These are phyloP conservation scores for Sporothrix schenckii DNA, from an alignment of 2,329 filamentous ascomycete genomes.

Conservation along the genomic window DNA sequence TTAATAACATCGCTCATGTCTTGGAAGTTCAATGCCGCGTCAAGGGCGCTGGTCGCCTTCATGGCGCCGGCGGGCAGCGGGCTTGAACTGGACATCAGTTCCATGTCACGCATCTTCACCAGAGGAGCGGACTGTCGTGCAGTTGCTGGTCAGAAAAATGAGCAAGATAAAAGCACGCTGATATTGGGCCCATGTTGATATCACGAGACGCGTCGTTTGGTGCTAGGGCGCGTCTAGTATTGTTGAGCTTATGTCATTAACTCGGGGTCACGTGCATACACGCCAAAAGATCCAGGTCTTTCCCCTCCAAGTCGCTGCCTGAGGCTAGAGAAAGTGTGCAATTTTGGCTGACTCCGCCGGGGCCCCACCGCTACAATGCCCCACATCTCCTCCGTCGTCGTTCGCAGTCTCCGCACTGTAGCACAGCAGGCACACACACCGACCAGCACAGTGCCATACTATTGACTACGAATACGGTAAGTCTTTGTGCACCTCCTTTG, in stretches of 20 bases:
- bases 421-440: not conserved
- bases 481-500: conserved; percentile 1
- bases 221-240: not conserved
- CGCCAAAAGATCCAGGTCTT: not conserved
- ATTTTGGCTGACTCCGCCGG: conserved; percentile 20
- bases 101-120: not conserved
- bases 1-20: not conserved
- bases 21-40: not conserved
- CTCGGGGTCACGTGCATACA: conserved; percentile 4
- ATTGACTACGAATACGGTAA: no score
- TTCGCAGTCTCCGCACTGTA: conserved; percentile 12
- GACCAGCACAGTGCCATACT: conserved; percentile 17
- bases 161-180: not conserved
- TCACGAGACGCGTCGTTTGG: conserved; percentile 19
- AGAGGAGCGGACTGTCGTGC: not conserved
- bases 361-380: conserved; percentile 31
- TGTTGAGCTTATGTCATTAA: conserved; percentile 10
- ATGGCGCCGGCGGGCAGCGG: not conserved
- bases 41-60: not conserved
- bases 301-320: conserved; percentile 25
- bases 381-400: conserved; percentile 27
- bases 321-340: conserved; percentile 4
- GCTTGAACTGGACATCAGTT: conserved; percentile 21
- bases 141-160: not conserved
- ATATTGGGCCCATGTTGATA: not conserved